Evolutionary conservation across 2,329 filamentous ascomycete genomes (phyloP).

Genomic region (Dryadomyces quercus-mongolicae): DNA sequence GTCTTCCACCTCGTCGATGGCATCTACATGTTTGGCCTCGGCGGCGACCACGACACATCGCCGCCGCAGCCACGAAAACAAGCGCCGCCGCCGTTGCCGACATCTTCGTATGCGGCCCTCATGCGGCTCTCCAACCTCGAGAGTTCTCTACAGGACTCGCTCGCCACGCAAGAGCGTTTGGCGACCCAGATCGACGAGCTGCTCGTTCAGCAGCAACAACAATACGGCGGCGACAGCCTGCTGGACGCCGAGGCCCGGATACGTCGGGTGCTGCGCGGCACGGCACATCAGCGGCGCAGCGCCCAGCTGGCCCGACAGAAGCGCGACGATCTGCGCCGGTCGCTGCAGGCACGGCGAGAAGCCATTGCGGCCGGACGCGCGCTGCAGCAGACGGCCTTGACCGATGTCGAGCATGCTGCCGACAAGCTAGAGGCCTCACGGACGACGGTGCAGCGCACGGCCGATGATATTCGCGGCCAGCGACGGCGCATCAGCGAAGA

Average conservation of each 20-base stretch:
- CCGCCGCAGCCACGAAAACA: constrained; percentile 29
- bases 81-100: constrained; percentile 37
- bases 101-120: constrained; percentile 75
- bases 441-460: constrained; percentile 40
- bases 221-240: constrained; percentile 24
- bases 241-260: constrained; percentile 37
- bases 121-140: constrained; percentile 84
- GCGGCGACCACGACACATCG: neutral
- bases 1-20: constrained; percentile 80
- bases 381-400: constrained; percentile 43
- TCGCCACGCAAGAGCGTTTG: constrained; percentile 62
- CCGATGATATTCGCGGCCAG: constrained; percentile 67
- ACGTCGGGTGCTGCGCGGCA: constrained; percentile 36
- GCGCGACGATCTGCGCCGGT: constrained; percentile 55
- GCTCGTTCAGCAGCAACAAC: constrained; percentile 19
- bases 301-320: constrained; percentile 50
- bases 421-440: constrained; percentile 46
- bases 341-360: constrained; percentile 50
- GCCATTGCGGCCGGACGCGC: constrained; percentile 55
- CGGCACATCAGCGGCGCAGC: constrained; percentile 52
- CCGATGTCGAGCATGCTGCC: constrained; percentile 49
- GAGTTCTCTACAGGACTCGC: constrained; percentile 79
- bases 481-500: constrained; percentile 81
- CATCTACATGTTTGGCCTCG: constrained; percentile 49
- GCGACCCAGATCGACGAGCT: constrained; percentile 64